Base-by-base conservation (phyloP, 1,284 basidiomycete species). In the Trametes hirsuta region DNA sequence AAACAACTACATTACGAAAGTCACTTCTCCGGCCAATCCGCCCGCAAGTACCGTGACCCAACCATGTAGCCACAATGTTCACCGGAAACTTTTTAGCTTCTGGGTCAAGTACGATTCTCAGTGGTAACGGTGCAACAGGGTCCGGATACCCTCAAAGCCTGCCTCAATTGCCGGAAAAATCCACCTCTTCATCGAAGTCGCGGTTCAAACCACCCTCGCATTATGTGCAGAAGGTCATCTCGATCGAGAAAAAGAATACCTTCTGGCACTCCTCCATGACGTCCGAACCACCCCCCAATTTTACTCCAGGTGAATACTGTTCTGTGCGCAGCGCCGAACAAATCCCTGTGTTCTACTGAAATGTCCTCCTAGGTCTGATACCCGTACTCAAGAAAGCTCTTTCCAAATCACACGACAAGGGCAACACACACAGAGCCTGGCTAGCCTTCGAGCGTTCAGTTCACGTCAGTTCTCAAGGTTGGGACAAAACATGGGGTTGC, bases 401-500 rank as follows among this genome's bases (percentile, higher is more conserved):
- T 18, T 70, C 75, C 22, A 79, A 74, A 54, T 81, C 83, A 0
- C 80, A 87, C 60, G 72, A 74, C 4, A 81, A 80, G 60, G 84
- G 84, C 1, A 67, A 70, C 15, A 88, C 83, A 8, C 73, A 78
- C 11, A 78, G 82, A 40, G 92, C 90, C 0, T 85, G 85, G 14
- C 75, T 95, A 39, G 91, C 91, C 66, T 79, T 83, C 55, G 82
- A 84, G 30, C 72, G 76, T 48, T 81, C 83, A 0, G 84, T 89
- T 2, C 86, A 93, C 70, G 81, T 94, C 53, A 65, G 68, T 47
- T 78, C 74, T 60, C 86, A 85, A 71, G 37, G 49, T 18, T 91
- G 85, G 81, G 89, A 86, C 75, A 66, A 70, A n/a, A 69, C 62
- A 21, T 92, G 85, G 91, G 91, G 90, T 30, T 93, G 92, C 74